Conservation (phyloP, 163 green algal genomes). For the Scenedesmus sp. region DNA sequence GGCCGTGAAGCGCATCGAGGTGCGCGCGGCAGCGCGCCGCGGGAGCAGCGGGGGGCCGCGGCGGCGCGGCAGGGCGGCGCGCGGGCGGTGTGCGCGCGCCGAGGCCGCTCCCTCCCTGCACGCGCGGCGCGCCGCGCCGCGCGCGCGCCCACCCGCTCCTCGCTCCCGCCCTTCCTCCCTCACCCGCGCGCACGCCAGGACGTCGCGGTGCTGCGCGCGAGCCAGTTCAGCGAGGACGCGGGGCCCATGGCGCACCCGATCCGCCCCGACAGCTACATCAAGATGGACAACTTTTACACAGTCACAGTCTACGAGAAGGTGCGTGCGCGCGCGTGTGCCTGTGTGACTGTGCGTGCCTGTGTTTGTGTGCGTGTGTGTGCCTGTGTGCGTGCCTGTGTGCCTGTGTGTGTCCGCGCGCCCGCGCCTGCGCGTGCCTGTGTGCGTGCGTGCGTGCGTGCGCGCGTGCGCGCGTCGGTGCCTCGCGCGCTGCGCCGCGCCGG, state of each 20-base stretch:
- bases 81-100: not conserved
- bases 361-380: not conserved
- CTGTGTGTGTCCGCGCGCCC: not conserved
- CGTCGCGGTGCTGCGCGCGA: constrained; percentile 71
- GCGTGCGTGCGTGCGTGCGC: too few relatives aligned
- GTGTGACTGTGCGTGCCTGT: too few relatives aligned
- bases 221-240: constrained; percentile 86
- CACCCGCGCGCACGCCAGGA: constrained; percentile 58
- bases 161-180: not conserved
- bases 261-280: constrained; percentile 95
- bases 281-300: constrained; percentile 99
- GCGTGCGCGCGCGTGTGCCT: not conserved
- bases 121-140: not conserved
- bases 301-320: constrained; percentile 98
- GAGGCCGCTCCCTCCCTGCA: not conserved
- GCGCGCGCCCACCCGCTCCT: not conserved
- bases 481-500: too few relatives aligned
- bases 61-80: too few relatives aligned
- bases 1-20: constrained; percentile 94
- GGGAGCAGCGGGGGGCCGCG: too few relatives aligned
- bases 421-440: not conserved
- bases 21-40: constrained; percentile 68
- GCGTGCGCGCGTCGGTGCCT: too few relatives aligned
- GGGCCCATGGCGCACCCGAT: constrained; percentile 98
- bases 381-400: not conserved